These are phyloP conservation scores for Phytophthora melonis DNA, from an alignment of 352 stramenopile species.

Conservation along the genomic window DNA sequence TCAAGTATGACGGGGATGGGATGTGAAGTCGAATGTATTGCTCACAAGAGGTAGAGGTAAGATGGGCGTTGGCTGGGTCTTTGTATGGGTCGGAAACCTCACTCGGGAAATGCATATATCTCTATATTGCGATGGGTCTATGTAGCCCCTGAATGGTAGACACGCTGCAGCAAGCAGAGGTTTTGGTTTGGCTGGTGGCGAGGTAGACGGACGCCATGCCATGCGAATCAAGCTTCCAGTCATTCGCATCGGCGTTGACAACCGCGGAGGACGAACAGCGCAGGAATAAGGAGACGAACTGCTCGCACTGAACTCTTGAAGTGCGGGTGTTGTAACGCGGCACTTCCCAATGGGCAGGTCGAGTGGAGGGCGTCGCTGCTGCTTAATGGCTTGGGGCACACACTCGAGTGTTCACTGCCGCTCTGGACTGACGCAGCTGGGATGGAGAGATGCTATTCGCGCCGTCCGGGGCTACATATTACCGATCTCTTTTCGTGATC, in stretches of 20 bases:
- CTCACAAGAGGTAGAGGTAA: background rate
- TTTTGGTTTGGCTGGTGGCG: background rate
- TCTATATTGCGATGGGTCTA: background rate
- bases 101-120: background rate
- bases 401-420: background rate
- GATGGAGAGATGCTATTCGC: background rate
- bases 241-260: background rate
- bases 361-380: background rate
- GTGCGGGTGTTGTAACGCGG: background rate
- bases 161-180: background rate
- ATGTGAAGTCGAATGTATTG: conserved; percentile 6
- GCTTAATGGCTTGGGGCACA: background rate
- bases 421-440: conserved; percentile 12
- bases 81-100: no score
- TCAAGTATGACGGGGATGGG: background rate
- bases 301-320: conserved; percentile 5
- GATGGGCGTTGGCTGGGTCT: background rate
- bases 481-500: background rate
- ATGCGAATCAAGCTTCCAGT: background rate
- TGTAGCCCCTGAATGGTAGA: background rate
- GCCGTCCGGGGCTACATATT: background rate
- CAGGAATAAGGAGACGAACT: background rate
- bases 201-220: background rate
- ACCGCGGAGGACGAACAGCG: background rate
- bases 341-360: background rate